phyloP scores from a whole-genome alignment of 2,329 filamentous ascomycete species.

The Gyromitra esculenta region DNA sequence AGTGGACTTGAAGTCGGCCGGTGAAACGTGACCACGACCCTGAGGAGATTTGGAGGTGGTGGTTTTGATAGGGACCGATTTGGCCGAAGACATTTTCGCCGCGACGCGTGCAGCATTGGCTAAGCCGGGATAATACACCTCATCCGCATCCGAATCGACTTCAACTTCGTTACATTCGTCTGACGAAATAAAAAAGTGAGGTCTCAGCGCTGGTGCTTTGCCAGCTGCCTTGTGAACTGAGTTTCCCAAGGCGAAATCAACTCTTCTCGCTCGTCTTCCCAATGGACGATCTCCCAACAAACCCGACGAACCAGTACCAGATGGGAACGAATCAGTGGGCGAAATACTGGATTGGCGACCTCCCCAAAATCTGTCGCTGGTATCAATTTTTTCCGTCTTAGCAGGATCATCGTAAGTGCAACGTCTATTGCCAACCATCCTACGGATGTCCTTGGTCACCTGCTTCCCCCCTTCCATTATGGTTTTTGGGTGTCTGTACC shows the following conservation, averaged over 20 bases:
- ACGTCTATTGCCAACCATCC: background rate
- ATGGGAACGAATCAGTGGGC: background rate
- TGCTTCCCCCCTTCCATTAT: slow-evolving; percentile 13
- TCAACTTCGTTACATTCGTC: background rate
- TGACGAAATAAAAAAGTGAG: background rate
- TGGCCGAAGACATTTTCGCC: background rate
- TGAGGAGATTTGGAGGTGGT: background rate
- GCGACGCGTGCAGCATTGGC: slow-evolving; percentile 6
- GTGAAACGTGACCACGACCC: background rate
- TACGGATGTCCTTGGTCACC: slow-evolving; percentile 21
- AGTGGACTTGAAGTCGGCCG: background rate
- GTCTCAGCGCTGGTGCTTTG: background rate
- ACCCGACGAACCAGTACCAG: background rate
- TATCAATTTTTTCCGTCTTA: background rate
- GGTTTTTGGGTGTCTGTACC: slow-evolving; percentile 40
- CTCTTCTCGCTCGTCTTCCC: no score
- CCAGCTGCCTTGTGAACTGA: background rate
- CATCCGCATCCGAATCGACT: background rate
- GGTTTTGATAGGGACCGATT: no score
- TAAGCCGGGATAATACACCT: background rate
- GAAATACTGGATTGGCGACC: slow-evolving; percentile 4
- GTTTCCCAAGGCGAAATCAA: background rate
- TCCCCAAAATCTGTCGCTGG: background rate
- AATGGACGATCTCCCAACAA: background rate
- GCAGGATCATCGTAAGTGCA: background rate